Conservation (phyloP, 495 filamentous ascomycete species). For the Aspergillus sclerotioniger region DNA sequence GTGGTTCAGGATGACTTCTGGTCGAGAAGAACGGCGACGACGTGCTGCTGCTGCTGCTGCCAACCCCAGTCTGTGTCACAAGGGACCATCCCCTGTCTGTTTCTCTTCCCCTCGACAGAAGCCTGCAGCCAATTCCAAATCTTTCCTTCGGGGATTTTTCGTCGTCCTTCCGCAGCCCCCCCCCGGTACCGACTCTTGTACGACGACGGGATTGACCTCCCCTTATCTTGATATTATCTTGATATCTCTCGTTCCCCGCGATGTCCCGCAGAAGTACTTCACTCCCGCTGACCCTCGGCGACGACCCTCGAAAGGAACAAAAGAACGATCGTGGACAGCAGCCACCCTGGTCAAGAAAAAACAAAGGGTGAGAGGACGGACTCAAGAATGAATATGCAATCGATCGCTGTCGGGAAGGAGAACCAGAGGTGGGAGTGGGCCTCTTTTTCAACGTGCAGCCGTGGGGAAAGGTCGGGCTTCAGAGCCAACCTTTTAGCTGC, state of each 20-base stretch:
- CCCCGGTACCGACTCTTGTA: neutral
- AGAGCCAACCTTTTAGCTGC: constrained; percentile 19
- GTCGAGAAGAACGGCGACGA: neutral
- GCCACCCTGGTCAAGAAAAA: neutral
- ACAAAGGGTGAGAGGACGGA: neutral
- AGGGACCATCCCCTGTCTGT: constrained; percentile 5
- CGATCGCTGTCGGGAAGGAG: constrained; percentile 3
- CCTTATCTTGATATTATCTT: no score
- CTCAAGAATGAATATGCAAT: neutral
- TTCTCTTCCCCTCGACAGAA: neutral
- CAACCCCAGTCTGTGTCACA: constrained; percentile 6
- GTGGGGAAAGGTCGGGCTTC: constrained; percentile 17
- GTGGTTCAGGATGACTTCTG: neutral
- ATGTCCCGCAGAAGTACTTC: neutral
- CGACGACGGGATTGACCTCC: neutral
- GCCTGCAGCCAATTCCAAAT: constrained; percentile 6
- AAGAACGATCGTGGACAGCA: neutral
- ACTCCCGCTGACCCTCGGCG: neutral
- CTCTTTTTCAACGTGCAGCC: constrained; percentile 26
- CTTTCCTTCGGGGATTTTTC: constrained; percentile 3
- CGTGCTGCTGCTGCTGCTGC: neutral
- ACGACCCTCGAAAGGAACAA: no score
- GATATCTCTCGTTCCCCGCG: neutral
- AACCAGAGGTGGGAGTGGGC: constrained; percentile 15
- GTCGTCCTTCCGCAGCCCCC: neutral